Base-by-base conservation (phyloP, 345 rosid species). In the Salix caprea region DNA sequence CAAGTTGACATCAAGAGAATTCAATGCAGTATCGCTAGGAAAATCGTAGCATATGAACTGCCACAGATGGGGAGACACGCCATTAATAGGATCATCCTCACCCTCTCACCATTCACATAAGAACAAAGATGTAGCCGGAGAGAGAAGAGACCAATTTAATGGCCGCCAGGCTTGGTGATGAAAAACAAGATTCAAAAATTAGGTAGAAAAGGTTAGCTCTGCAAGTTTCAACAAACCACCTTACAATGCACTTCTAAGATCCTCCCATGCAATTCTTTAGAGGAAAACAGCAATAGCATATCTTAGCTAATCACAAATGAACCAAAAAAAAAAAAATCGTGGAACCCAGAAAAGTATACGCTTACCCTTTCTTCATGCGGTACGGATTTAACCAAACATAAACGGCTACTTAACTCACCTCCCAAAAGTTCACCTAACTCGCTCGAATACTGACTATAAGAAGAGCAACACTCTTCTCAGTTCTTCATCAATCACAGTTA, bases 391-490 rank as follows among this genome's bases (percentile, higher is more conserved):
- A 65, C 18, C 39, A 65, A 13, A 40, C 4, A 30, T 40, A 37
- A 64, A 24, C 30, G 21, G 37, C 18, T 71, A 44, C 46, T 56
- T 79, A 74, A 87, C 70, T 79, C 83, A 56, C 90, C 84, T 85
- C 80, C 71, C 68, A 73, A 32, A 37, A 5, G n/a, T 64, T 83
- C 78, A 81, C 75, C 85, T 58, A 81, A 81, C 84, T 71, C 67
- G 15, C 42, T 66, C 14, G 16, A 42, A 64, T 40, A 58, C 73
- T 28, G 0, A 26, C 80, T 81, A 77, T 85, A 81, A 81, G 74
- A 77, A 34, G 48, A 39, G 36, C 76, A 7, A 70, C 60, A 42
- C 52, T 46, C 65, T 39, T 42, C 61, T 52, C 56, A 44, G 5
- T 50, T 72, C 75, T 42, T 37, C 79, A 44, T 44, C 16, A 44